Conservation (phyloP, 148 eudicot genomes). For the Heliamphora exappendiculata region DNA sequence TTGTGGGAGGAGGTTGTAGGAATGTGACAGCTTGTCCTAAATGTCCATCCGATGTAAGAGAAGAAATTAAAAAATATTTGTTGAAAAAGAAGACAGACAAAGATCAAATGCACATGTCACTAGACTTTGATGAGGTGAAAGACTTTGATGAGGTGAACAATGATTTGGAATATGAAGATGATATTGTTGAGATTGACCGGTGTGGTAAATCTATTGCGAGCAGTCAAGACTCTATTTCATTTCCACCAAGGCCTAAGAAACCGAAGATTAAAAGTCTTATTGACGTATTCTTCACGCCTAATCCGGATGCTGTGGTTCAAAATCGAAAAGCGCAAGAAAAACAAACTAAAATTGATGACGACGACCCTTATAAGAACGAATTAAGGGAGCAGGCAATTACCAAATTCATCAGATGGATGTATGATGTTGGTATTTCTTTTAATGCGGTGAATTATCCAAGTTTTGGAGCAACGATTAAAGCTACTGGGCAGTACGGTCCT, state of each 20-base stretch:
- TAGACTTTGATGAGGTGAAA: neutral
- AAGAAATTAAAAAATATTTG: neutral
- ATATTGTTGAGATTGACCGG: neutral
- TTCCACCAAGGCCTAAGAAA: neutral
- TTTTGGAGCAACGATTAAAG: too few relatives aligned
- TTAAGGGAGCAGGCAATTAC: too few relatives aligned
- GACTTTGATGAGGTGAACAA: too few relatives aligned
- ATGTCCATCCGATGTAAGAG: neutral
- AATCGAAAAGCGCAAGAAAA: too few relatives aligned
- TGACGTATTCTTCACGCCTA: neutral
- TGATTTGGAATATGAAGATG: neutral
- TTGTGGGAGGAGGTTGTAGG: neutral
- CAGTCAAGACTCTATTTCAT: too few relatives aligned
- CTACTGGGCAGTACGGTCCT: too few relatives aligned
- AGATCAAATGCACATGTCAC: neutral
- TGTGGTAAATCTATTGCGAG: neutral
- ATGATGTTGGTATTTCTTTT: too few relatives aligned
- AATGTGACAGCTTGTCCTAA: neutral
- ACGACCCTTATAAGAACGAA: too few relatives aligned
- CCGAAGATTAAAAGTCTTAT: neutral
- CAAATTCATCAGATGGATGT: too few relatives aligned
- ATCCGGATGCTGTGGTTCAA: too few relatives aligned
- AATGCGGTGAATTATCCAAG: too few relatives aligned
- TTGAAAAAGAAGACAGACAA: neutral
- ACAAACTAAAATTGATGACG: too few relatives aligned